Conservation (phyloP, 179 eudicot genomes). For the Heliamphora pulchella region DNA sequence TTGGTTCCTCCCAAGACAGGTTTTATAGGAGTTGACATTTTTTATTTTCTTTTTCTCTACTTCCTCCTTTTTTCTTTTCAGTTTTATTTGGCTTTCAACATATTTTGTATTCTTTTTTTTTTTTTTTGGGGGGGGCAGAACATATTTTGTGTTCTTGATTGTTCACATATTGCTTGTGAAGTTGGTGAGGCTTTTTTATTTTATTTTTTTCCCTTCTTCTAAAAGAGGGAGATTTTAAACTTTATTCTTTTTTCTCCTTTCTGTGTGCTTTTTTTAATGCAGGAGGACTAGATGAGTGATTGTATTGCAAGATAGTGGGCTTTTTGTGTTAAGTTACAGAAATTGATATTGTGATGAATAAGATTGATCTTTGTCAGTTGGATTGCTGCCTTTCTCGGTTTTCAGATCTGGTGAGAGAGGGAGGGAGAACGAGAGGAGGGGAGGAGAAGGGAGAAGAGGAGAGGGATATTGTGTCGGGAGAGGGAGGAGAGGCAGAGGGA, state of each 20-base stretch:
- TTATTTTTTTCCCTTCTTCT: neutral
- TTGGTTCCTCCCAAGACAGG: neutral
- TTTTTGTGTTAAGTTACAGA: constrained; percentile 12
- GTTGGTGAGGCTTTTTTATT: constrained; percentile 1
- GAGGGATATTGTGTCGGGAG: too few relatives aligned
- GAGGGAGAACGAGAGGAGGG: too few relatives aligned
- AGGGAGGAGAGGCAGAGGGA: too few relatives aligned
- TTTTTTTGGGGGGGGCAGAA: too few relatives aligned
- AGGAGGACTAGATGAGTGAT: constrained; percentile 8
- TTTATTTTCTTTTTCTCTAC: neutral
- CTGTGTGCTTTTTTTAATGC: neutral
- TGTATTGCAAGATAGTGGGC: constrained; percentile 4
- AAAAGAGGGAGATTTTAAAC: neutral
- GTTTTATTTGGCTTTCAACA: neutral
- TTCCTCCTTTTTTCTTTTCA: neutral
- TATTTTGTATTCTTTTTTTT: neutral
- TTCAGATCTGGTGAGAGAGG: too few relatives aligned
- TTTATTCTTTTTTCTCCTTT: neutral
- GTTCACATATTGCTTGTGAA: constrained; percentile 13
- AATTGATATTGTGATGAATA: neutral
- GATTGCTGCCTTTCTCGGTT: neutral
- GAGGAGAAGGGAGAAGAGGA: too few relatives aligned
- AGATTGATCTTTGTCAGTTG: neutral
- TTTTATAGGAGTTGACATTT: constrained; percentile 12
- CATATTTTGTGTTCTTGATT: neutral